Evolutionary conservation across 805 yeast species (phyloP), one percentile per base, ranked within the genome.

Genomic region (Yamadazyma scolyti): DNA sequence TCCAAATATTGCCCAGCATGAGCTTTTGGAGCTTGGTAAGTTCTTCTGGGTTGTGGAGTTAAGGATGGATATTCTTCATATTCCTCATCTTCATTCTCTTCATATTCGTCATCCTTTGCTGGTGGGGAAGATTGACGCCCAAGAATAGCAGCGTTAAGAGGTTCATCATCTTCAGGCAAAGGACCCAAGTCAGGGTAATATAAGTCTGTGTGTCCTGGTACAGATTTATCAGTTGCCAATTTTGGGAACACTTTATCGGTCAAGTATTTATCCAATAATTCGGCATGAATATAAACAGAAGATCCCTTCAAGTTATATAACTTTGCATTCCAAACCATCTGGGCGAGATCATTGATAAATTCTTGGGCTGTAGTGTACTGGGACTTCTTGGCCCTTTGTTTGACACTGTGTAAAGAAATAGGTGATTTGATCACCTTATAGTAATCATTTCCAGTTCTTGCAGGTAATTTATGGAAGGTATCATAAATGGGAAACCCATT

Each of bases 241-340:
- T 59, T 56, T 9, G 81, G 78, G 19, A 82, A 62, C 18, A 68
- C 61, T 25, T 55, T 56, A 6, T 68, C 65, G 33, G 54, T 58
- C 27, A 81, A 50, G 49, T 56, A 77, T 25, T 65, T 54, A 45
- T 81, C 81, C 40, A 81, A 55, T 14, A 77, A 62, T 12, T 68
- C 63, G 3, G 88, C 96, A 45, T 82, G 83, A 15, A 67, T 66
- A 56, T 82, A 83, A 31, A 83, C 81, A 11, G 64, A 63, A 1
- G 88, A 76, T 9, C 71, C 78, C 40, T 77, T 79, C 36, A 77
- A 78, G 56, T 90, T 90, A 57, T 81, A 90, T 27, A 80, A 74
- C 38, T 85, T 75, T 3, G 97, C 96, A 51, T 90, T 90, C 88
- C 95, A 86, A 1, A 86, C 74, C 31, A 90, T 82, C 54, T 85